A percentile compares a stretch with the other conserved stretches of the same genome.
Conservation (phyloP, 306 rosid genomes). For the Begonia peltatifolia region DNA sequence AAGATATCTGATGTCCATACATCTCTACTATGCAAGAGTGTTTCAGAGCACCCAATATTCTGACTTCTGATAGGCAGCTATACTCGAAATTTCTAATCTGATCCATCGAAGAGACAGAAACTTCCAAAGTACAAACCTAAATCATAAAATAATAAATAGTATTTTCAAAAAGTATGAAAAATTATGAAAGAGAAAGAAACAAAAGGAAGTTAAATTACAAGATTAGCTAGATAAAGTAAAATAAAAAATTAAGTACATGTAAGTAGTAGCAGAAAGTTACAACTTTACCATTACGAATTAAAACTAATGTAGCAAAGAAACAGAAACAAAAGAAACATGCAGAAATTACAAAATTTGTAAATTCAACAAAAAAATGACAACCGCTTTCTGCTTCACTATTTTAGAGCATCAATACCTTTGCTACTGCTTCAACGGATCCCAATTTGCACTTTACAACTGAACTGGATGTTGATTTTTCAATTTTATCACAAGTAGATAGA, state of each 20-base stretch:
- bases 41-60: conserved; percentile 68
- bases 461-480: conserved; percentile 38
- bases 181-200: too few species aligned
- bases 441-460: conserved; percentile 56
- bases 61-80: conserved; percentile 78
- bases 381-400: too few species aligned
- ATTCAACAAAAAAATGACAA: too few species aligned
- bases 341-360: too few species aligned
- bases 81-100: conserved; percentile 55
- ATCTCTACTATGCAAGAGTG: conserved; percentile 86
- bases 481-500: conserved; percentile 37
- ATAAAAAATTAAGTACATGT: too few species aligned
- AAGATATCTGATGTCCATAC: conserved; percentile 83
- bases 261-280: too few species aligned
- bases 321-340: too few species aligned
- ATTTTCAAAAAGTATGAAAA: too few species aligned
- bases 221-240: too few species aligned
- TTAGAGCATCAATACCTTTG: conserved; percentile 34
- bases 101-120: conserved; percentile 36
- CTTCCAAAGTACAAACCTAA: conserved; percentile 64
- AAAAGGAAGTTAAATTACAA: too few species aligned
- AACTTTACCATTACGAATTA: too few species aligned
- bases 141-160: conserved; percentile 1
- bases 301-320: too few species aligned
- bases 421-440: conserved; percentile 74